These are phyloP conservation scores for Leishmania aethiopica DNA, from an alignment of 208 protist species.

Conservation along the genomic window DNA sequence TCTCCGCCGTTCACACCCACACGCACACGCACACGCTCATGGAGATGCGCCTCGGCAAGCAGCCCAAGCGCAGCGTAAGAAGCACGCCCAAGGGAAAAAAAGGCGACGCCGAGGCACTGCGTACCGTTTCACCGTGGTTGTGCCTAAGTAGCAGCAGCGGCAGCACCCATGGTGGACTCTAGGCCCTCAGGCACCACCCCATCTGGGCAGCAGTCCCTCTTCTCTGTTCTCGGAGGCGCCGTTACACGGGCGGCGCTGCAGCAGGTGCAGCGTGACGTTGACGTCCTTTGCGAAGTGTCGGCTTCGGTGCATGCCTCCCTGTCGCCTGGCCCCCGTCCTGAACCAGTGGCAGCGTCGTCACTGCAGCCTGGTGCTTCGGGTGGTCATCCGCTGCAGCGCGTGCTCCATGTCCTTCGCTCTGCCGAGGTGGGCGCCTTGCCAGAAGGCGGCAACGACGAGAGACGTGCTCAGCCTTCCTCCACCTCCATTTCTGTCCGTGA, in stretches of 20 bases:
- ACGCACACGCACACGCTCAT: neutral
- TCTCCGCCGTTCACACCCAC: neutral
- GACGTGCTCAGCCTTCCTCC: neutral
- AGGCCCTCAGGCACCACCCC: neutral
- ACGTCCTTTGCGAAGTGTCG: conserved; percentile 16
- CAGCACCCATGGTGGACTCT: conserved; percentile 1
- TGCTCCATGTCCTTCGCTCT: conserved; percentile 18
- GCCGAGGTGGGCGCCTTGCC: neutral
- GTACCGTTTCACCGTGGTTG: neutral
- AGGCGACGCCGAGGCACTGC: neutral
- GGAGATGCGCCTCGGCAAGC: neutral
- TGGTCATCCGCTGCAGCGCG: conserved; percentile 8
- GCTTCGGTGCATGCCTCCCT: neutral
- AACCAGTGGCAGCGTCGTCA: neutral
- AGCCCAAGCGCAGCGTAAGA: neutral
- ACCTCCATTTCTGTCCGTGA: neutral
- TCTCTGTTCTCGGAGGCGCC: conserved; percentile 33
- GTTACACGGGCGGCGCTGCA: conserved; percentile 43
- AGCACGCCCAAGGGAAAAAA: neutral
- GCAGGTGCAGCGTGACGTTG: conserved; percentile 41
- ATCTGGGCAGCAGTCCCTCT: conserved; percentile 1
- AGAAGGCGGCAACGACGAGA: neutral
- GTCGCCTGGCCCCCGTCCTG: neutral
- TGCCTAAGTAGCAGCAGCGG: neutral
- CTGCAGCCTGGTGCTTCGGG: neutral